Conservation (phyloP, 2,329 filamentous ascomycete species). For the Penicillium fuscoglaucum region DNA sequence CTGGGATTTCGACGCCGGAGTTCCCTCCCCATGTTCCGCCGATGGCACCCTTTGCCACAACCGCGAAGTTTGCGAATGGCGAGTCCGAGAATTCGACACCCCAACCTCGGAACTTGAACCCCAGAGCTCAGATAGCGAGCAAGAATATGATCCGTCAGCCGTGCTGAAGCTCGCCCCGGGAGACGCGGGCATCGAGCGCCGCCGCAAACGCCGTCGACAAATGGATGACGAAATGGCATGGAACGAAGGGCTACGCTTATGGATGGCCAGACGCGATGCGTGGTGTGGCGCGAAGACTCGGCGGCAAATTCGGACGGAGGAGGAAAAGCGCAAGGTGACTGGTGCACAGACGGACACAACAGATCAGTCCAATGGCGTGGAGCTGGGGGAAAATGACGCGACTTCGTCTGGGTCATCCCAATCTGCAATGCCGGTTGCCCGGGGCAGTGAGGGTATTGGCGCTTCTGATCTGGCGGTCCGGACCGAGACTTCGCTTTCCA, state of each 20-base stretch:
- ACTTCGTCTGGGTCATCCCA: neutral
- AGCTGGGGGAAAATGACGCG: conserved; percentile 3
- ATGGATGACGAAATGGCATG: conserved; percentile 67
- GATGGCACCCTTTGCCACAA: conserved; percentile 22
- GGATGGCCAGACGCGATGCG: conserved; percentile 71
- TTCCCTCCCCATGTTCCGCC: conserved; percentile 23
- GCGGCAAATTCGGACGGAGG: conserved; percentile 27
- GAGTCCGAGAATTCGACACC: conserved; percentile 39
- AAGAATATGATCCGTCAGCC: conserved; percentile 9
- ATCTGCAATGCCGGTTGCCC: neutral
- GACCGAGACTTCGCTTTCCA: conserved; percentile 25
- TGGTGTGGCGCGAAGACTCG: conserved; percentile 72
- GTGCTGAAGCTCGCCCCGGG: conserved; percentile 33
- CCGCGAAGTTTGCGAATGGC: conserved; percentile 38
- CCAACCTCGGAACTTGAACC: conserved; percentile 41
- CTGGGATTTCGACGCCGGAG: conserved; percentile 40
- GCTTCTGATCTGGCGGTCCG: conserved; percentile 19
- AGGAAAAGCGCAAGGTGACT: conserved; percentile 15
- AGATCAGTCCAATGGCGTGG: conserved; percentile 4
- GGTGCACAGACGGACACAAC: neutral
- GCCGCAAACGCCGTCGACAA: conserved; percentile 58
- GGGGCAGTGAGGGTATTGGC: conserved; percentile 4
- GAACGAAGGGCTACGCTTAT: conserved; percentile 82
- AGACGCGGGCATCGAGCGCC: conserved; percentile 52
- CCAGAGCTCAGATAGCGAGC: conserved; percentile 22